Base-by-base conservation (phyloP, 129 eudicot species). In the Daucus carota region DNA sequence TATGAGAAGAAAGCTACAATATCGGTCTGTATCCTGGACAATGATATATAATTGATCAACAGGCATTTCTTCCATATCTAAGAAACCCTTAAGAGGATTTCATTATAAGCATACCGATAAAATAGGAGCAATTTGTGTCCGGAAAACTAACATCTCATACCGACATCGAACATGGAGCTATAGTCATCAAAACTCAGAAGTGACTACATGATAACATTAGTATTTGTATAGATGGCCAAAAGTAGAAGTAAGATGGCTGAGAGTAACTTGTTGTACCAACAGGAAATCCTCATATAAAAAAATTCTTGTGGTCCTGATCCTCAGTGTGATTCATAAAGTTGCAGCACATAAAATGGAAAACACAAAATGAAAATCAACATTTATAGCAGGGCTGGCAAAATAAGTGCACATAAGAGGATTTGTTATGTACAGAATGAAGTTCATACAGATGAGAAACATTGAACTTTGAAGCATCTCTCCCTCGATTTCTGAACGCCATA, bases 391-490 rank as follows among this genome's bases (percentile, higher is more conserved):
- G 59, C 13, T 33, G 62, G 9, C 28, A 79, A 29, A 47, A 47
- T 46, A 57, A 57, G 65, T 5, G 67, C n/a, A 41, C 52, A 3
- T 11, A 45, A 32, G 46, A 38, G 34, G 15, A 80, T n/a, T 63
- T 40, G 14, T 43, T 70, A 68, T 72, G 69, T 22, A 20, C 59
- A 73, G 70, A 80, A 57, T 47, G 74, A 31, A 71, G 70, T 79
- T 78, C 99, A 75, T 89, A 95, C 99, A 95, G 84, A 86, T 92
- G 96, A 75, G 97, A 95, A 65, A 83, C 87, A 67, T 85, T 88
- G 79, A 88, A 82, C 87, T 88, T 95, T 48, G 76, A 77, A 24
- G 60, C 74, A 75, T 95, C 92, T 60, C 79, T 73, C 67, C 84
- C 95, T 81, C 97, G 92, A 82, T 81, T 92, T 79, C 80, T 84